Conservation (phyloP, 208 protist genomes). For the Trypanosoma theileri region DNA sequence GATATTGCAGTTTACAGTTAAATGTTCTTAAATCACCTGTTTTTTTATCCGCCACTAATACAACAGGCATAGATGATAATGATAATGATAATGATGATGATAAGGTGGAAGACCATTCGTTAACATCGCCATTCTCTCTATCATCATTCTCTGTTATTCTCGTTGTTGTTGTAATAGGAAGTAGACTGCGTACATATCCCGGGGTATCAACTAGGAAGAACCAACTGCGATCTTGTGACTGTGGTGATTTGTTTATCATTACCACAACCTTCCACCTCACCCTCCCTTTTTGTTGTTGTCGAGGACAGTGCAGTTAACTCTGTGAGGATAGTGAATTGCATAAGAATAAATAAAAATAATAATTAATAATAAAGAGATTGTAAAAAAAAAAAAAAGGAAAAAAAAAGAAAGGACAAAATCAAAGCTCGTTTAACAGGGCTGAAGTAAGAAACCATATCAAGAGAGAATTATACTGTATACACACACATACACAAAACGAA, state of each 20-base stretch:
- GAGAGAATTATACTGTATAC: background rate
- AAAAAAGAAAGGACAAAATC: slow-evolving; percentile 11
- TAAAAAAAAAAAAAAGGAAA: slow-evolving; percentile 24
- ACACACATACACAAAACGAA: too few relatives aligned
- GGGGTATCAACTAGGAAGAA: slow-evolving; percentile 16
- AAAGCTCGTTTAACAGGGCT: background rate
- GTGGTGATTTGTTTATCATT: background rate
- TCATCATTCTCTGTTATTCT: background rate
- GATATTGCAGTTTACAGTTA: slow-evolving; percentile 15
- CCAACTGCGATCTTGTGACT: slow-evolving; percentile 20
- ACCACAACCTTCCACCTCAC: too few relatives aligned
- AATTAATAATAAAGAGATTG: background rate
- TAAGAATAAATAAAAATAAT: slow-evolving; percentile 4
- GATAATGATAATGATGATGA: background rate
- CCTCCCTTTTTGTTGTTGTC: too few relatives aligned
- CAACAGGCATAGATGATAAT: slow-evolving; percentile 5
- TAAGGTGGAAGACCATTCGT: too few relatives aligned
- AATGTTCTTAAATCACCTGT: slow-evolving; percentile 8
- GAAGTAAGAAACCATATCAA: slow-evolving; percentile 10
- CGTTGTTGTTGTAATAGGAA: background rate
- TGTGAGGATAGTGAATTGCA: background rate
- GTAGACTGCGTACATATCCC: slow-evolving; percentile 6
- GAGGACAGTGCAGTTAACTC: background rate
- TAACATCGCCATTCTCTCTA: too few relatives aligned
- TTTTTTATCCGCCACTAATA: slow-evolving; percentile 18